Conservation (phyloP, 2,329 filamentous ascomycete genomes). For the Periconia macrospinosa region DNA sequence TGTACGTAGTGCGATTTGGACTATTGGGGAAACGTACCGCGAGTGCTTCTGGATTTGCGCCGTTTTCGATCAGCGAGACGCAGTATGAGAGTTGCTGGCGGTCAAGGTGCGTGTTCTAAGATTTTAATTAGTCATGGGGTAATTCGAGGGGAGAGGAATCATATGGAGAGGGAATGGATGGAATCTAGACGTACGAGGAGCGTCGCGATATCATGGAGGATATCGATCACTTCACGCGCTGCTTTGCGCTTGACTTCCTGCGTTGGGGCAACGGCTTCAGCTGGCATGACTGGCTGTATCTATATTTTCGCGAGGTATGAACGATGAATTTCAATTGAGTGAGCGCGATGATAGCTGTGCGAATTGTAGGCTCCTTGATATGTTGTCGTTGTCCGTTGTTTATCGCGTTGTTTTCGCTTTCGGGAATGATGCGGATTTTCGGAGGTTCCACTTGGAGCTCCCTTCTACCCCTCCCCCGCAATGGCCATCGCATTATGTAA, state of each 20-base stretch:
- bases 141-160: not conserved
- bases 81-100: constrained; percentile 89
- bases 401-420: not conserved
- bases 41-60: constrained; percentile 91
- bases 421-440: not conserved
- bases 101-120: constrained; percentile 89
- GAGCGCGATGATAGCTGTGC: not conserved
- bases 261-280: constrained; percentile 23
- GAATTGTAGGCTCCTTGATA: not conserved
- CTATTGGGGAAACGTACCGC: constrained; percentile 66
- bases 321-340: not conserved
- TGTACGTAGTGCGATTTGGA: not conserved
- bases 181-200: constrained; percentile 70
- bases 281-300: constrained; percentile 15
- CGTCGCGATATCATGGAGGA: constrained; percentile 82
- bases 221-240: constrained; percentile 78
- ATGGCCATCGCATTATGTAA: too few species aligned
- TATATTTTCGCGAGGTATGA: not conserved
- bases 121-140: not conserved
- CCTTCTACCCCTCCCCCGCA: not conserved
- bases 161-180: not conserved
- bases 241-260: constrained; percentile 66
- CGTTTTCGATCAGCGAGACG: constrained; percentile 95
- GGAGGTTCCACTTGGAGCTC: not conserved
- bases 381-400: not conserved